Conservation (phyloP, 1,284 basidiomycete genomes). For the Fereydounia khargensis region DNA sequence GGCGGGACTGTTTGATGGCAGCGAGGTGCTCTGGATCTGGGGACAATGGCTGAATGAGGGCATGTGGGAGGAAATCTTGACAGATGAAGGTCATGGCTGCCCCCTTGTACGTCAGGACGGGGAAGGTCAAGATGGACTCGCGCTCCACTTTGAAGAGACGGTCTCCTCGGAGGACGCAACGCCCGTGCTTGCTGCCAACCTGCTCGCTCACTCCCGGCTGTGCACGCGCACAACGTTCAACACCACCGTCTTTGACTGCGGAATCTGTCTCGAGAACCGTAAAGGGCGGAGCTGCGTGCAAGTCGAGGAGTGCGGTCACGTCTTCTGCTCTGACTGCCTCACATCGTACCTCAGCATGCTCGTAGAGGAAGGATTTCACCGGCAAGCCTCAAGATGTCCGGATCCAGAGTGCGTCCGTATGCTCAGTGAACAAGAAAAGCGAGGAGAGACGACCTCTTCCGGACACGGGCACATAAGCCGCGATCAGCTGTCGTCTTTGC, state of each 20-base stretch:
- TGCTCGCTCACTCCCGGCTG: conserved; percentile 14
- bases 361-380: conserved; percentile 29
- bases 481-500: conserved; percentile 12
- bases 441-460: conserved; percentile 3
- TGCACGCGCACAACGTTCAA: conserved; percentile 27
- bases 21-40: conserved; percentile 33
- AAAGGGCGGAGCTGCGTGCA: conserved; percentile 25
- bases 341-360: conserved; percentile 21
- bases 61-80: conserved; percentile 16
- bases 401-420: conserved; percentile 32
- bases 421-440: conserved; percentile 23
- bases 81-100: too few species aligned
- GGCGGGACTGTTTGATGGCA: conserved; percentile 13
- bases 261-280: conserved; percentile 33
- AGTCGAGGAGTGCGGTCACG: conserved; percentile 25
- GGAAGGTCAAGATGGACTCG: too few species aligned
- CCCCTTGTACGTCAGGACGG: too few species aligned
- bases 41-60: conserved; percentile 17
- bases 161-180: conserved; percentile 1
- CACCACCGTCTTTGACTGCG: conserved; percentile 27
- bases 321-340: conserved; percentile 36
- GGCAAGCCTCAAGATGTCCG: conserved; percentile 29
- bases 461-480: conserved; percentile 9
- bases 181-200: conserved; percentile 14
- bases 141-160: conserved; percentile 11